Evolutionary conservation across 768 basidiomycete genomes (phyloP).

Genomic region (Suillus sp.): DNA sequence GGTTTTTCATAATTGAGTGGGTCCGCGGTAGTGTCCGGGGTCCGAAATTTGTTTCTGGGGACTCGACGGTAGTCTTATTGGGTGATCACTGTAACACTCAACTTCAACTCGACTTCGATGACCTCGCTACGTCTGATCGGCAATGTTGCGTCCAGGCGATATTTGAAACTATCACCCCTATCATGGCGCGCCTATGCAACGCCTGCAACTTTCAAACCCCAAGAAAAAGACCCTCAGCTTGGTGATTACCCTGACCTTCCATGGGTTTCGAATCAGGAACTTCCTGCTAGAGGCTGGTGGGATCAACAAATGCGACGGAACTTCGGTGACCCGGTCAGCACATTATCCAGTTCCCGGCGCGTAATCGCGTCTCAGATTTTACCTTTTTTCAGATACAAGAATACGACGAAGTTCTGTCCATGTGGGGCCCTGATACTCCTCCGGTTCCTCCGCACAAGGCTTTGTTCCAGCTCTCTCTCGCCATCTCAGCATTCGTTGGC

Average conservation of each 20-base stretch:
- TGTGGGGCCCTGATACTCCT: constrained; percentile 86
- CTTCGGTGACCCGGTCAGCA: constrained; percentile 72
- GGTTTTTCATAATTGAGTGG: constrained; percentile 15
- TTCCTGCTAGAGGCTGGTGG: constrained; percentile 71
- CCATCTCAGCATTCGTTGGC: constrained; percentile 59
- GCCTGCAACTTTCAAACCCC: constrained; percentile 24
- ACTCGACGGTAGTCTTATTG: constrained; percentile 15
- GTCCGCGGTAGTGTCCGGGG: constrained; percentile 23
- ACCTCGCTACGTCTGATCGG: constrained; percentile 22
- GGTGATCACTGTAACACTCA: constrained; percentile 11
- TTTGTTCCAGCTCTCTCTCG: constrained; percentile 64
- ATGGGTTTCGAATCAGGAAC: constrained; percentile 62
- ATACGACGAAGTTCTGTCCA: constrained; percentile 76
- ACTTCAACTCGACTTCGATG: constrained; percentile 20
- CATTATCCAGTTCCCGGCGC: constrained; percentile 18
- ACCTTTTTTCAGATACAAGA: constrained; percentile 63
- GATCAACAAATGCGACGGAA: constrained; percentile 78
- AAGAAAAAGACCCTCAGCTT: constrained; percentile 64
- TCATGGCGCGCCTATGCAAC: constrained; percentile 26
- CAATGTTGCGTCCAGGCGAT: constrained; percentile 11
- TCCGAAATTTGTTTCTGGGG: constrained; percentile 25
- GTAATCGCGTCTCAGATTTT: constrained; percentile 21
- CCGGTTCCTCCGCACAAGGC: constrained; percentile 61
- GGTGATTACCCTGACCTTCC: constrained; percentile 76
- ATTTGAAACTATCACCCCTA: not conserved